Percentiles rank a stretch among this genome's conserved stretches.
phyloP scores from a whole-genome alignment of 169 alveolate genomes.

The Neospora caninum region DNA sequence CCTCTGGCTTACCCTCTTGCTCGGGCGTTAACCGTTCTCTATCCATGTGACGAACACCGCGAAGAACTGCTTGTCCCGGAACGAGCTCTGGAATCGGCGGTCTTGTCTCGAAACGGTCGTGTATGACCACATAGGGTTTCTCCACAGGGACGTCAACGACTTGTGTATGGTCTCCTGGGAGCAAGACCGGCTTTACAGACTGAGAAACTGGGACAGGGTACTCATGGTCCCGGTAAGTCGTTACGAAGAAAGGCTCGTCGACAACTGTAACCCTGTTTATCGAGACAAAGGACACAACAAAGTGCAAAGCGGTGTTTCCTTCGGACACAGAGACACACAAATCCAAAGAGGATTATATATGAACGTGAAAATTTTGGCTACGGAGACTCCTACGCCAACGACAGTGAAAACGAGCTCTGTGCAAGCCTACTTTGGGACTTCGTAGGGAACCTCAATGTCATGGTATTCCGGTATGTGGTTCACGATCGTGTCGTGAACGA shows the following conservation, averaged over 20 bases:
- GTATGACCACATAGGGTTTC: slow-evolving; percentile 11
- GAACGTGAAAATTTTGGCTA: neutral
- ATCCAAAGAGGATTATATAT: neutral
- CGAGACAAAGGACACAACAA: neutral
- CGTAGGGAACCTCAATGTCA: slow-evolving; percentile 39
- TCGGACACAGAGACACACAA: neutral
- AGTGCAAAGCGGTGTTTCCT: neutral
- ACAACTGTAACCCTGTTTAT: slow-evolving; percentile 34
- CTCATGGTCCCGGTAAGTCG: slow-evolving; percentile 16
- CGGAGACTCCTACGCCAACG: neutral
- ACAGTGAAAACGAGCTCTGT: neutral
- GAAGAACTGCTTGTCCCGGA: neutral
- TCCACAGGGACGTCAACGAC: slow-evolving; percentile 31
- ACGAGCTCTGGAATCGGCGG: slow-evolving; percentile 24
- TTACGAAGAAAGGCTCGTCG: slow-evolving; percentile 42
- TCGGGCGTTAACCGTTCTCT: neutral
- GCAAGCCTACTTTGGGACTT: neutral
- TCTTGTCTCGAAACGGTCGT: neutral
- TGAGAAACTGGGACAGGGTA: slow-evolving; percentile 18
- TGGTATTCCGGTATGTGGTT: slow-evolving; percentile 25
- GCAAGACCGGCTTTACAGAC: slow-evolving; percentile 10
- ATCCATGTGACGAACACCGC: neutral
- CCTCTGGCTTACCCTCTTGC: neutral
- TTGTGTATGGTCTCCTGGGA: slow-evolving; percentile 43
- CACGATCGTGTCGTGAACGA: neutral